These are phyloP conservation scores for Puccinia coronata DNA, from an alignment of 1,284 basidiomycete genomes.

Conservation along the genomic window DNA sequence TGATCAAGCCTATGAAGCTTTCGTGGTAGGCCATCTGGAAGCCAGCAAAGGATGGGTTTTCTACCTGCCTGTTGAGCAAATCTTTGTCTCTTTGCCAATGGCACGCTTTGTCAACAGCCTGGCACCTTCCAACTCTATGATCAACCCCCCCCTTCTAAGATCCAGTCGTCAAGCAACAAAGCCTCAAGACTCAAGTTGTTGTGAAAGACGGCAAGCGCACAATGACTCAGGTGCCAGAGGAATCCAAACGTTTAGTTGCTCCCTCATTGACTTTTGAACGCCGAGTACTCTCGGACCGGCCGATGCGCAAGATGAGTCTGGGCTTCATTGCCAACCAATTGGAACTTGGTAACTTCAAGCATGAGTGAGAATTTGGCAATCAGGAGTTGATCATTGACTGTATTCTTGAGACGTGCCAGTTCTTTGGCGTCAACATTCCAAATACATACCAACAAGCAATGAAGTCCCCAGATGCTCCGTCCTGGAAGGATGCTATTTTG, in stretches of 20 bases:
- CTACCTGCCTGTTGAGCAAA: too few species aligned
- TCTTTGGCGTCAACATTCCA: background rate
- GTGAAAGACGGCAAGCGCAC: too few species aligned
- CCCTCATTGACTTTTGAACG: too few species aligned
- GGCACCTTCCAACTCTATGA: too few species aligned
- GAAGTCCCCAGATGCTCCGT: background rate
- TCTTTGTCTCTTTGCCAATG: too few species aligned
- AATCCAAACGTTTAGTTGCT: background rate
- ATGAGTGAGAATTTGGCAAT: background rate
- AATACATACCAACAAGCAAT: background rate
- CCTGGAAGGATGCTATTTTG: background rate
- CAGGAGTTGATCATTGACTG: background rate
- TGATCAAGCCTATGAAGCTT: background rate
- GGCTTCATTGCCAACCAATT: background rate
- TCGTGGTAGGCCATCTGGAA: background rate
- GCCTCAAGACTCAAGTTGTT: too few species aligned
- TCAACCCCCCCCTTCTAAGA: too few species aligned
- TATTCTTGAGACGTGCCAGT: background rate
- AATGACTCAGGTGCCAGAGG: too few species aligned
- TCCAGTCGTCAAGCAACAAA: too few species aligned
- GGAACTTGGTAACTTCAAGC: background rate
- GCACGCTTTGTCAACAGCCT: too few species aligned
- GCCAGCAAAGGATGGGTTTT: background rate
- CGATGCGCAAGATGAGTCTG: background rate
- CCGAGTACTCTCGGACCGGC: too few species aligned